Conservation (phyloP, 2,329 filamentous ascomycete species). For the Tolypocladium guangdongense region DNA sequence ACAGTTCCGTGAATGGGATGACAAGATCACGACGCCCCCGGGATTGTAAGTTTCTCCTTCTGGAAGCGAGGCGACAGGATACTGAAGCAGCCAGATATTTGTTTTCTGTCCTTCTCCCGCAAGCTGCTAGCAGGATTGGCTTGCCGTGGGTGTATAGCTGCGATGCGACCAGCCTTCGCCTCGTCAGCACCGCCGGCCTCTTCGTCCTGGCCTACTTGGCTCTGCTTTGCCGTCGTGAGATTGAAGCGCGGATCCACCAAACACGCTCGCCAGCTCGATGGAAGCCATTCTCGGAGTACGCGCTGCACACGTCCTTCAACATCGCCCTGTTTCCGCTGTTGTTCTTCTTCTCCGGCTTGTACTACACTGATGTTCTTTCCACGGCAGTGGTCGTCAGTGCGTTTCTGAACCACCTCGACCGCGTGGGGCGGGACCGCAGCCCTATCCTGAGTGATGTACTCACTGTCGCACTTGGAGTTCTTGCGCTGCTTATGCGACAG, state of each 20-base stretch:
- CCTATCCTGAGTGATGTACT: slow-evolving; percentile 28
- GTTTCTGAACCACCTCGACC: slow-evolving; percentile 47
- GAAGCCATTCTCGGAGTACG: slow-evolving; percentile 24
- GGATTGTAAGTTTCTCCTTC: slow-evolving; percentile 48
- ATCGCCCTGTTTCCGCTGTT: slow-evolving; percentile 76
- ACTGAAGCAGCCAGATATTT: slow-evolving; percentile 28
- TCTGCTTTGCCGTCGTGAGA: slow-evolving; percentile 38
- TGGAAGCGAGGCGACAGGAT: not conserved
- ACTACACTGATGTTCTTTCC: slow-evolving; percentile 88
- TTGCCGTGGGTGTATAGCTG: slow-evolving; percentile 13
- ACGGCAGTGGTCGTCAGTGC: slow-evolving; percentile 62
- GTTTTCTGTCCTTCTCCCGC: slow-evolving; percentile 24
- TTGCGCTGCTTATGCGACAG: slow-evolving; percentile 70
- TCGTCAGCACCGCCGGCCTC: slow-evolving; percentile 33
- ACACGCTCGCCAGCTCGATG: slow-evolving; percentile 8
- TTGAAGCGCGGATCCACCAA: slow-evolving; percentile 31
- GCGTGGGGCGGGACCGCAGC: slow-evolving; percentile 23
- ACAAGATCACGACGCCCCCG: slow-evolving; percentile 94
- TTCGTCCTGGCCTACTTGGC: slow-evolving; percentile 32
- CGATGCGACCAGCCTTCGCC: slow-evolving; percentile 27
- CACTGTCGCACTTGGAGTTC: slow-evolving; percentile 46
- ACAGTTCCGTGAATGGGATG: slow-evolving; percentile 72
- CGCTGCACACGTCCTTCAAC: slow-evolving; percentile 60
- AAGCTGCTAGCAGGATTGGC: slow-evolving; percentile 6
- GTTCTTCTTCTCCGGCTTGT: slow-evolving; percentile 92